Evolutionary conservation across 495 filamentous ascomycete species (phyloP).

Genomic region (Staphylotrichum longicolle): DNA sequence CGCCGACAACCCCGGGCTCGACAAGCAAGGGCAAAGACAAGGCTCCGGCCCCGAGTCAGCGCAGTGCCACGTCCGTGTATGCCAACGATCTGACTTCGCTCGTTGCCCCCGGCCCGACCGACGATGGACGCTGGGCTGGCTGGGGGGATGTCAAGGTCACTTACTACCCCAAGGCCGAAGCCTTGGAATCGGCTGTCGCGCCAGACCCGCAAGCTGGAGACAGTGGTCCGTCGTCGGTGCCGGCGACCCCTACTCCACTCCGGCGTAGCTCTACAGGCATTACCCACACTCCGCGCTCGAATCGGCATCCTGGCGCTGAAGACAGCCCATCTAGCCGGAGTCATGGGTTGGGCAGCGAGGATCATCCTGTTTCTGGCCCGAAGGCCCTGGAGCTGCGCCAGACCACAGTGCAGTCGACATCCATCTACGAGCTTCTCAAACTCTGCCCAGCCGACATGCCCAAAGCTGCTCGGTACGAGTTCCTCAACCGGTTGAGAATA

Average conservation of each 20-base stretch:
- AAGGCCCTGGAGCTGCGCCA: conserved; percentile 71
- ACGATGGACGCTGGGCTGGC: conserved; percentile 46
- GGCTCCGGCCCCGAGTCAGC: conserved; percentile 30
- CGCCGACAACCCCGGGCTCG: conserved; percentile 49
- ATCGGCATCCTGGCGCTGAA: conserved; percentile 33
- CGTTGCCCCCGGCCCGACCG: conserved; percentile 47
- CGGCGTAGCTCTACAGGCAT: conserved; percentile 46
- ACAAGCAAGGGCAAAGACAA: conserved; percentile 73
- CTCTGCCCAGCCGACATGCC: conserved; percentile 65
- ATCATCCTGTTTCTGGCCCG: conserved; percentile 47
- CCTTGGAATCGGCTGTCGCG: conserved; percentile 6
- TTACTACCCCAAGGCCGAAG: conserved; percentile 43
- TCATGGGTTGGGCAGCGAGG: conserved; percentile 47
- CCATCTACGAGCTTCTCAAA: conserved; percentile 66
- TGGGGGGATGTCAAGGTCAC: conserved; percentile 51
- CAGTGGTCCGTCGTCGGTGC: conserved; percentile 25
- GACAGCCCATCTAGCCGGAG: conserved; percentile 42
- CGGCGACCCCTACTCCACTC: conserved; percentile 47
- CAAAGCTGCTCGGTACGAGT: conserved; percentile 71
- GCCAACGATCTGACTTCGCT: conserved; percentile 76
- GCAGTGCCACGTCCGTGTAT: conserved; percentile 55
- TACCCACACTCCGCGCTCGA: conserved; percentile 39
- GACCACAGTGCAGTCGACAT: conserved; percentile 57
- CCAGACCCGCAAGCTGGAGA: conserved; percentile 17
- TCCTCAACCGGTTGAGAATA: conserved; percentile 77